Evolutionary conservation across 2,329 filamentous ascomycete genomes (phyloP).

Genomic region (Microcyclospora tardicrescens): DNA sequence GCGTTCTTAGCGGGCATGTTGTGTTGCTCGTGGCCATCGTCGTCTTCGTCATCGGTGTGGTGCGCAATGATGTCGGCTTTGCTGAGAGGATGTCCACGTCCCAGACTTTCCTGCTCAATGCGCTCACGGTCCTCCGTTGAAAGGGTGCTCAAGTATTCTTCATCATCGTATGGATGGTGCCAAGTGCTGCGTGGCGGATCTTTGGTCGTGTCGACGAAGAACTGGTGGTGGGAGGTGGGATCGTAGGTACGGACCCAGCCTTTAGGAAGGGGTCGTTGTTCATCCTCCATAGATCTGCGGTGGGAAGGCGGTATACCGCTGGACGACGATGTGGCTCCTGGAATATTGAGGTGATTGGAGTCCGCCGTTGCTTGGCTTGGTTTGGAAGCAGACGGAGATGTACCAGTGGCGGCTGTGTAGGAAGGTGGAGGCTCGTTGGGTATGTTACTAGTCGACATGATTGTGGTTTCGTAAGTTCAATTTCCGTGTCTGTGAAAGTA

Average conservation of each 20-base stretch:
- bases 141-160: slow-evolving; percentile 38
- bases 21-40: slow-evolving; percentile 23
- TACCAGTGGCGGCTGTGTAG: slow-evolving; percentile 7
- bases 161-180: slow-evolving; percentile 50
- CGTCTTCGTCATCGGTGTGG: slow-evolving; percentile 35
- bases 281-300: slow-evolving; percentile 50
- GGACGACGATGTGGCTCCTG: slow-evolving; percentile 13
- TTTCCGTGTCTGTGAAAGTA: too few relatives aligned
- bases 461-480: too few relatives aligned
- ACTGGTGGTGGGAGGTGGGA: slow-evolving; percentile 41
- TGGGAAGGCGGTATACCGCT: slow-evolving; percentile 39
- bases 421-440: slow-evolving; percentile 9
- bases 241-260: slow-evolving; percentile 49
- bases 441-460: slow-evolving; percentile 1
- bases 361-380: too few relatives aligned
- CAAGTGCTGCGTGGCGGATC: slow-evolving; percentile 46
- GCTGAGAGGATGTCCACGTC: slow-evolving; percentile 19
- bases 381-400: slow-evolving; percentile 1
- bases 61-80: slow-evolving; percentile 32
- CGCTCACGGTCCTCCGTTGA: slow-evolving; percentile 36
- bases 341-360: slow-evolving; percentile 12
- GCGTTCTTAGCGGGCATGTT: slow-evolving; percentile 5
- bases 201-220: slow-evolving; percentile 47
- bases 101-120: slow-evolving; percentile 29
- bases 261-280: slow-evolving; percentile 39